Percentiles rank a stretch among this genome's conserved stretches.
phyloP scores from a whole-genome alignment of 331 rosid species.

The Malus hybrid region DNA sequence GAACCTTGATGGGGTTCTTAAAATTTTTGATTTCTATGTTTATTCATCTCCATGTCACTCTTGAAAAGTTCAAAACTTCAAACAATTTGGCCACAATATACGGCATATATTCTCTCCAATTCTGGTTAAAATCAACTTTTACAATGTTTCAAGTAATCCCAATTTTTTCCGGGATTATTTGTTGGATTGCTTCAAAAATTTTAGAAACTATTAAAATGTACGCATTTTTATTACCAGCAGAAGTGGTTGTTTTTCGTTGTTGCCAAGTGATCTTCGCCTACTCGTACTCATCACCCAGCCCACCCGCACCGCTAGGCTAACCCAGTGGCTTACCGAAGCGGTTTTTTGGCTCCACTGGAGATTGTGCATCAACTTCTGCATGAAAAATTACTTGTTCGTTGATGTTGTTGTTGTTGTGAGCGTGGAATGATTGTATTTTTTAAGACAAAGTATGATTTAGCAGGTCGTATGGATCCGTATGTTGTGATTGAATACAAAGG shows the following conservation, averaged over 20 bases:
- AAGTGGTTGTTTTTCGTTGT: too few relatives aligned
- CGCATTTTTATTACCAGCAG: too few relatives aligned
- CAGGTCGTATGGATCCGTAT: conserved; percentile 75
- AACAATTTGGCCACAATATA: background rate
- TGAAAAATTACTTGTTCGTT: background rate
- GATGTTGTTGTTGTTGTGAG: background rate
- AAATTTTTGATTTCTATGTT: background rate
- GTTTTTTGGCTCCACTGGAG: background rate
- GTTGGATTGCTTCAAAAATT: background rate
- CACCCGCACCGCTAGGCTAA: too few relatives aligned
- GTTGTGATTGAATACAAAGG: conserved; percentile 70
- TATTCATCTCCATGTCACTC: too few relatives aligned
- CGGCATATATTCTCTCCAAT: background rate
- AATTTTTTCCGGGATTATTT: background rate
- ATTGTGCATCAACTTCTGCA: background rate
- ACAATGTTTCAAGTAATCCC: background rate
- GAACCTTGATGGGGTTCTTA: background rate
- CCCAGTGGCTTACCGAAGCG: background rate
- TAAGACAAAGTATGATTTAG: background rate
- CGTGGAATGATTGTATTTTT: background rate
- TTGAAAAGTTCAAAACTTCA: background rate
- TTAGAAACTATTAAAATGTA: background rate
- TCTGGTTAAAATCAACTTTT: background rate
- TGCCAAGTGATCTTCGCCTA: too few relatives aligned
- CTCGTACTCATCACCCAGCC: too few relatives aligned